These are phyloP conservation scores for Nakazawaea wyomingensis DNA, from an alignment of 805 yeast species.

Conservation along the genomic window DNA sequence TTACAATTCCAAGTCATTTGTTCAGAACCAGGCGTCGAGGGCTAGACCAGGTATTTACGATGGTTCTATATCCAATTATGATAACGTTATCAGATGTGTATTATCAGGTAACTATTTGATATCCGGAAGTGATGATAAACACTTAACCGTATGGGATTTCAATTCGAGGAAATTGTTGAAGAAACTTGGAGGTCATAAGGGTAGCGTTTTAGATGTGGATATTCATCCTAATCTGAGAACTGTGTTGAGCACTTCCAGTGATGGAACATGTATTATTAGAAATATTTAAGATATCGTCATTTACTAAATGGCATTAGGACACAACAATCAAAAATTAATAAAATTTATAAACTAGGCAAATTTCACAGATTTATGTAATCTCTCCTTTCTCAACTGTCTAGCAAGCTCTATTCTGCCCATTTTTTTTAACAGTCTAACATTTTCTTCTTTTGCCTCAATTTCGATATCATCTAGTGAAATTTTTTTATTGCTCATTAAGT, in stretches of 20 bases:
- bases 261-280: conserved; percentile 50
- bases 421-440: conserved; percentile 6
- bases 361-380: conserved; percentile 12
- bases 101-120: conserved; percentile 36
- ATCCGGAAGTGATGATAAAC: conserved; percentile 62
- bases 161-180: conserved; percentile 39
- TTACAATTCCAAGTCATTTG: conserved; percentile 46
- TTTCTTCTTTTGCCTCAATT: conserved; percentile 6
- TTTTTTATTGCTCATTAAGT: conserved; percentile 7
- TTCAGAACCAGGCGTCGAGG: conserved; percentile 35
- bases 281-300: conserved; percentile 23
- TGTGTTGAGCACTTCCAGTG: conserved; percentile 47
- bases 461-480: conserved; percentile 5
- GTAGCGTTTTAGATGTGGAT: conserved; percentile 58
- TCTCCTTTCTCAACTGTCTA: conserved; percentile 9
- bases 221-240: conserved; percentile 38
- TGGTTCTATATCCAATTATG: conserved; percentile 53
- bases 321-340: no score
- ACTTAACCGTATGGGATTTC: conserved; percentile 57
- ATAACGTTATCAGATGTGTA: conserved; percentile 45
- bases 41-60: conserved; percentile 41
- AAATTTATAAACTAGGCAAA: conserved; percentile 6
- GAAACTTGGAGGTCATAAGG: conserved; percentile 55
- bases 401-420: conserved; percentile 7
- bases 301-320: background rate